Evolutionary conservation across 2,329 filamentous ascomycete species (phyloP), one percentile per base, ranked within the genome.

Genomic region (Scedosporium dehoogii): DNA sequence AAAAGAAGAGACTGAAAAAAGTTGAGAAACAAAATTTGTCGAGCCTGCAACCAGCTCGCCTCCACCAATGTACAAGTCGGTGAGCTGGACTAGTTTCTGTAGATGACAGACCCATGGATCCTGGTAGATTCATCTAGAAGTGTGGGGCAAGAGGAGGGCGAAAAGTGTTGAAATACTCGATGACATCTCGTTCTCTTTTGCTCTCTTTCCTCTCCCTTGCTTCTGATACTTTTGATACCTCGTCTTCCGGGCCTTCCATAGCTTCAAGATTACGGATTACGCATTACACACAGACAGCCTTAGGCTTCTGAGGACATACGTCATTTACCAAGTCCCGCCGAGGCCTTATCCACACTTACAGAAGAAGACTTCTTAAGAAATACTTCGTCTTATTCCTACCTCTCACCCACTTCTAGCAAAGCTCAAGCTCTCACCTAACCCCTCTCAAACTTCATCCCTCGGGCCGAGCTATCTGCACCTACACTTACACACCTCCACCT

Each of bases 1-100:
- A 18, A 21, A 65, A 62, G 2, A 69, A 65, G 68, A 63, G 64
- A 51, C 16, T 25, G 5, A 21, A n/a, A 12, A 48, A 14, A 51
- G 18, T 25, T 42, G 46, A n/a, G 18, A 33, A 42, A 25, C 27
- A 14, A 55, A 48, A 48, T 21, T 4, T n/a, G 44, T 23, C 21
- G n/a, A 48, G 44, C 16, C 9, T 23, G 44, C 44, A 18, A 4
- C 16, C 16, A 23, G 21, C 23, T 27, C 10, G 18, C 21, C 16
- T 23, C 59, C 23, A 44, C 44, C 59, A 53, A 23, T 55, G n/a
- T 29, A 53, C 51, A 53, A 62, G 60, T 62, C 60, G 60, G 60
- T 62, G 60, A 27, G 18, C 48, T 46, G 25, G 12, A 42, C 41
- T 60, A 42, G 9, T 10, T 10, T 7, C 10, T 38, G 23, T 18